Conservation (phyloP, 2,329 filamentous ascomycete species). For the Cucurbitaria berberidis region DNA sequence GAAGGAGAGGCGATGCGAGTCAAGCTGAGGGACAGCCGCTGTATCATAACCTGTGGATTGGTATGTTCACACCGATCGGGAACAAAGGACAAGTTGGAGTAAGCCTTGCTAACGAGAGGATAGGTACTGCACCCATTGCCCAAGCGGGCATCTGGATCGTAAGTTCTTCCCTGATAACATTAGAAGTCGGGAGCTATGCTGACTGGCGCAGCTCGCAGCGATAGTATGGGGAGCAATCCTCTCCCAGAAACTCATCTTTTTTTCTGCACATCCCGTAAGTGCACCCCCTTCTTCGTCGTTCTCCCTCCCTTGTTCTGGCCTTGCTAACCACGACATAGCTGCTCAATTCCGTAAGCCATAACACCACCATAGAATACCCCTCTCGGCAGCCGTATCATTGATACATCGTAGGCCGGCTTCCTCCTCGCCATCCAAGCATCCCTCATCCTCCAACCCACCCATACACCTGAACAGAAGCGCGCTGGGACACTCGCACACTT, state of each 20-base stretch:
- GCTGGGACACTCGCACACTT: slow-evolving; percentile 70
- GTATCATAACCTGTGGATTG: slow-evolving; percentile 73
- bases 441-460: slow-evolving; percentile 86
- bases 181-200: slow-evolving; percentile 7
- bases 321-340: slow-evolving; percentile 47
- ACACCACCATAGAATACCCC: slow-evolving; percentile 10
- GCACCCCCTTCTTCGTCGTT: slow-evolving; percentile 17
- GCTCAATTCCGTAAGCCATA: slow-evolving; percentile 55
- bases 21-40: slow-evolving; percentile 71
- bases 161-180: slow-evolving; percentile 34
- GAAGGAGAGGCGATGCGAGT: slow-evolving; percentile 72
- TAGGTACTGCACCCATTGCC: slow-evolving; percentile 81
- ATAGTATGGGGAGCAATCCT: slow-evolving; percentile 82
- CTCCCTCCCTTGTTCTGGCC: neutral
- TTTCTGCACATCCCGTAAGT: slow-evolving; percentile 85
- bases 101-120: neutral
- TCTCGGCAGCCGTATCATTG: slow-evolving; percentile 23
- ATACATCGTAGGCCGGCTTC: slow-evolving; percentile 61
- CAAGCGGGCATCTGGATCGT: slow-evolving; percentile 78
- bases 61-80: slow-evolving; percentile 56
- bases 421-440: slow-evolving; percentile 79
- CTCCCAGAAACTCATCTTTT: slow-evolving; percentile 73
- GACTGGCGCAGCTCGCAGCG: slow-evolving; percentile 62
- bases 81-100: neutral
- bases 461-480: slow-evolving; percentile 75